phyloP scores from a whole-genome alignment of 139 green algal species.

The Coelastrella sp. region DNA sequence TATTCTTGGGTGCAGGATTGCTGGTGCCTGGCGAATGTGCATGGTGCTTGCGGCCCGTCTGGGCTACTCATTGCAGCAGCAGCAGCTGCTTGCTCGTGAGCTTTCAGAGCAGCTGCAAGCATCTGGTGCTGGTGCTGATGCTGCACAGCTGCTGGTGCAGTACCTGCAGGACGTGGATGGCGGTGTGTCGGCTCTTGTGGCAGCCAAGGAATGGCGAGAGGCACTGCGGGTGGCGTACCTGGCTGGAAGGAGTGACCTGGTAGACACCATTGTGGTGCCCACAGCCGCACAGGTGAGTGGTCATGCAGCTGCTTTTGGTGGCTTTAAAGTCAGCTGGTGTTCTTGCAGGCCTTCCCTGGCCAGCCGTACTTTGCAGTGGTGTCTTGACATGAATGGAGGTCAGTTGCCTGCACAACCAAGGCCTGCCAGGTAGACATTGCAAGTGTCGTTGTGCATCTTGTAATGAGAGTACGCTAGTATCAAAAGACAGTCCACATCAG shows the following conservation, averaged over 20 bases:
- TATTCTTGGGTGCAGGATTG: constrained; percentile 41
- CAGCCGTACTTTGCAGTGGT: no score
- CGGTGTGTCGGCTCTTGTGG: constrained; percentile 69
- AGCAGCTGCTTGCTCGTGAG: constrained; percentile 67
- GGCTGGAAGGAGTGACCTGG: constrained; percentile 51
- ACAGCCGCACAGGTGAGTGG: constrained; percentile 55
- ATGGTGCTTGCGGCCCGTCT: constrained; percentile 79
- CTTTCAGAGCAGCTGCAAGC: constrained; percentile 76
- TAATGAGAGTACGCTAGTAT: no score
- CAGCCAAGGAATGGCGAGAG: constrained; percentile 71
- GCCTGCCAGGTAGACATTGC: not conserved
- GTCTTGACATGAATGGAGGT: no score
- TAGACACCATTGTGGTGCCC: constrained; percentile 67
- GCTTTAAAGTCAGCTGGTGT: no score
- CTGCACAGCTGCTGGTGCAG: constrained; percentile 72
- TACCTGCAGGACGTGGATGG: constrained; percentile 77
- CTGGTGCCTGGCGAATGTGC: constrained; percentile 82
- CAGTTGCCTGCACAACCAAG: no score
- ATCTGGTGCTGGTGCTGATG: constrained; percentile 64
- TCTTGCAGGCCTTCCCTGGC: no score
- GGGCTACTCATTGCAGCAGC: constrained; percentile 42
- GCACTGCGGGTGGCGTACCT: constrained; percentile 59
- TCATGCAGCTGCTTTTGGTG: not conserved
- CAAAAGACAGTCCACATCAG: not conserved
- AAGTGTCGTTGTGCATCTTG: not conserved